Evolutionary conservation across 2,329 filamentous ascomycete genomes (phyloP), one percentile per base, ranked within the genome.

Genomic region (Fusarium coffeatum): DNA sequence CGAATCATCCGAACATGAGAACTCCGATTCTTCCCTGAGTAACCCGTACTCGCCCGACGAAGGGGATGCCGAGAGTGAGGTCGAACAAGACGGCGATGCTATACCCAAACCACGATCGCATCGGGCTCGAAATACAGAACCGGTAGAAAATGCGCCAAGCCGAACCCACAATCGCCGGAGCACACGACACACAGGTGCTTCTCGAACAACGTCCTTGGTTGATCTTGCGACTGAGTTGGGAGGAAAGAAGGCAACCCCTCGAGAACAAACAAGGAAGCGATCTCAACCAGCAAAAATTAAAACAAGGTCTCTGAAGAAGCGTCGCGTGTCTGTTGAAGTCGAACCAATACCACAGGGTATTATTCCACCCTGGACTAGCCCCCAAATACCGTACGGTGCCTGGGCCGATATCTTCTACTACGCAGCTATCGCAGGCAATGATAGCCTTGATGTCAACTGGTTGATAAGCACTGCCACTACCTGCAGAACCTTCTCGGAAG

Each of bases 371-470:
- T 92, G 87, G 88, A 82, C 84, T 60, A 84, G 83, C 23, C 83
- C 79, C 4, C 76, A 77, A 32, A 77, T 93, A 23, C 89, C 91
- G 2, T 92, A 93, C 72, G 85, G 89, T 47, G 85, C 93, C 18
- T 88, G 94, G 69, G 81, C 89, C 25, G 85, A 89, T 57, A 88
- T 96, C 41, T 93, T 97, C 75, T 80, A 87, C 48, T 89, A 88
- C 77, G 90, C 92, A 13, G 88, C 90, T 18, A 84, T 85, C 51
- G 80, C 83, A 32, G 72, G 75, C 2, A 75, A 80, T 8, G 80
- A 80, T n/a, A 74, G 82, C 80, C 72, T 81, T 75, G 81, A 83
- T 73, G 84, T 83, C 15, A 83, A 84, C 72, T 93, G 91, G 91
- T 86, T 97, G 9, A 79, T 91, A 12, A 82, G 84, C n/a, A 81